Evolutionary conservation across 2,329 filamentous ascomycete species (phyloP).

Genomic region (Delphinella strobiligena): DNA sequence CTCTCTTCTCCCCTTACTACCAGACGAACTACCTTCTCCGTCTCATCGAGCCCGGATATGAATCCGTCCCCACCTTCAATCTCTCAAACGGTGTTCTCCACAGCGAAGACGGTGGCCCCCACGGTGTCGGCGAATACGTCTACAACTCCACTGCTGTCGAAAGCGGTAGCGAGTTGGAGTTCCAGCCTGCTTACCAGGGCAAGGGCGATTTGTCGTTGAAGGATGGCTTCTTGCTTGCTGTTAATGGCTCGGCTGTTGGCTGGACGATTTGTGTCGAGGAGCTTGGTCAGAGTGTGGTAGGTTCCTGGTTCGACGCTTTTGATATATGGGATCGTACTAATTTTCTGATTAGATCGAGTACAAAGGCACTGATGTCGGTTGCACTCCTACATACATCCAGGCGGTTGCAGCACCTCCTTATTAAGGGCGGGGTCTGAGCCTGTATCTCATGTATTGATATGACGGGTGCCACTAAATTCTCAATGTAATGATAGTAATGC

Average conservation of each 20-base stretch:
- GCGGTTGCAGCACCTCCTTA: slow-evolving; percentile 27
- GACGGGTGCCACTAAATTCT: too few species aligned
- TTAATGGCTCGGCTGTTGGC: slow-evolving; percentile 22
- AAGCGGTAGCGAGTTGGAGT: slow-evolving; percentile 19
- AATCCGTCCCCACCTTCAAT: slow-evolving; percentile 26
- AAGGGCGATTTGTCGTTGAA: slow-evolving; percentile 19
- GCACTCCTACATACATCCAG: slow-evolving; percentile 25
- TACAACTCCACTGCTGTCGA: slow-evolving; percentile 23
- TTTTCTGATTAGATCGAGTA: slow-evolving; percentile 20
- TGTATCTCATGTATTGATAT: too few species aligned
- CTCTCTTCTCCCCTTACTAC: slow-evolving; percentile 26
- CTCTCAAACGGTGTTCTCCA: slow-evolving; percentile 22
- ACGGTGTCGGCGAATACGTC: slow-evolving; percentile 15
- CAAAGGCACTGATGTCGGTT: slow-evolving; percentile 24
- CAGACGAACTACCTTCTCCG: slow-evolving; percentile 24
- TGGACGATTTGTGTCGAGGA: slow-evolving; percentile 28
- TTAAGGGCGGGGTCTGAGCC: too few species aligned
- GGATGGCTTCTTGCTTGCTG: slow-evolving; percentile 25
- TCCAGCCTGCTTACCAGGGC: slow-evolving; percentile 15
- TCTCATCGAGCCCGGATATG: slow-evolving; percentile 26
- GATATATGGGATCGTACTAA: too few species aligned
- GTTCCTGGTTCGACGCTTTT: too few species aligned
- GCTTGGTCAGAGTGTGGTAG: slow-evolving; percentile 21
- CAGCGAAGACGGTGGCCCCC: slow-evolving; percentile 18
- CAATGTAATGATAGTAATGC: too few species aligned